phyloP scores from a whole-genome alignment of 768 basidiomycete genomes.

The Leccinum imitatum region DNA sequence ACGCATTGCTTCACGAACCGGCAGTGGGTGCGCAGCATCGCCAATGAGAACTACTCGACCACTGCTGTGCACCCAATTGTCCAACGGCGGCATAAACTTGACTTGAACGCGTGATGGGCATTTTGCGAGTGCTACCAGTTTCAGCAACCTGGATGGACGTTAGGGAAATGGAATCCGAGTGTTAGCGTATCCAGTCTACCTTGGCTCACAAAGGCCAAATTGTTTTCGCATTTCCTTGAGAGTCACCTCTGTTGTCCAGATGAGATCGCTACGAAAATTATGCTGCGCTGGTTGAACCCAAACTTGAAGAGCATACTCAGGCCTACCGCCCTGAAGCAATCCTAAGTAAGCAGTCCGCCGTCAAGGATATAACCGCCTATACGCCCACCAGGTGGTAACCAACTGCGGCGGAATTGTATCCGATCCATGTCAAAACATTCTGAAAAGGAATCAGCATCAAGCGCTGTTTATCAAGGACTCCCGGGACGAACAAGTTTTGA shows the following conservation, averaged over 20 bases:
- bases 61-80: slow-evolving; percentile 49
- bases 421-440: slow-evolving; percentile 21
- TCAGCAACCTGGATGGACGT: slow-evolving; percentile 32
- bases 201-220: slow-evolving; percentile 36
- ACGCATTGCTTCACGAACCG: slow-evolving; percentile 37
- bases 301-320: slow-evolving; percentile 32
- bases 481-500: slow-evolving; percentile 16
- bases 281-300: slow-evolving; percentile 29
- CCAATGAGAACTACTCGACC: slow-evolving; percentile 55
- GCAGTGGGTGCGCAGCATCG: slow-evolving; percentile 58
- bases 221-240: slow-evolving; percentile 32
- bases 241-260: slow-evolving; percentile 35
- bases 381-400: slow-evolving; percentile 26
- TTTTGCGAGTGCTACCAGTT: slow-evolving; percentile 37
- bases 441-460: slow-evolving; percentile 4
- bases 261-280: slow-evolving; percentile 28
- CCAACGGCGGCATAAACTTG: slow-evolving; percentile 39
- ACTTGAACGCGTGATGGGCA: slow-evolving; percentile 39
- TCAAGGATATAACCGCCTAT: not conserved
- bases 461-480: not conserved
- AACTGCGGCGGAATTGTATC: slow-evolving; percentile 21
- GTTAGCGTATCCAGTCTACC: slow-evolving; percentile 28
- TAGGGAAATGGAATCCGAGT: not conserved
- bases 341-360: not conserved
- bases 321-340: slow-evolving; percentile 38